These are phyloP conservation scores for Penicillium macrosclerotiorum DNA, from an alignment of 495 filamentous ascomycete species.

Conservation along the genomic window DNA sequence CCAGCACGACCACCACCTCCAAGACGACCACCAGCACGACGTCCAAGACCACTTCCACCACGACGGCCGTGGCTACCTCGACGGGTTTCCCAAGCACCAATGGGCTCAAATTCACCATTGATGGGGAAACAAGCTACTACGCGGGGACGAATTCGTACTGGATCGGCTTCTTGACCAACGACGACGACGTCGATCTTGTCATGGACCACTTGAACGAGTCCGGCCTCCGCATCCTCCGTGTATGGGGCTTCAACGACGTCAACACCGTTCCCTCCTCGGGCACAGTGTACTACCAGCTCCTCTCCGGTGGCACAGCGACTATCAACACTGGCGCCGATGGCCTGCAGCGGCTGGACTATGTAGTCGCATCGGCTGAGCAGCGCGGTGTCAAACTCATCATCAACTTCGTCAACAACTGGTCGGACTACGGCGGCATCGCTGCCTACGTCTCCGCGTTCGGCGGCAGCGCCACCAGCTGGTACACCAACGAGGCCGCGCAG, in stretches of 20 bases:
- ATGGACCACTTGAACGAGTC: slow-evolving; percentile 48
- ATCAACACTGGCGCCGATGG: slow-evolving; percentile 69
- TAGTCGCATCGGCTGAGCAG: slow-evolving; percentile 58
- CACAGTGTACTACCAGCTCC: slow-evolving; percentile 60
- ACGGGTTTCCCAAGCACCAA: slow-evolving; percentile 48
- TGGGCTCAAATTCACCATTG: slow-evolving; percentile 59
- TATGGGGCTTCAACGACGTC: slow-evolving; percentile 73
- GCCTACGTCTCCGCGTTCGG: slow-evolving; percentile 64
- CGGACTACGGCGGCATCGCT: slow-evolving; percentile 65
- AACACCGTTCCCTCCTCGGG: slow-evolving; percentile 44
- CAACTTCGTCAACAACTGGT: slow-evolving; percentile 57
- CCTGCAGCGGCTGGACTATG: slow-evolving; percentile 65
- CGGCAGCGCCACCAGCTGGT: slow-evolving; percentile 54
- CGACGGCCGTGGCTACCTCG: slow-evolving; percentile 7
- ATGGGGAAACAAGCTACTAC: slow-evolving; percentile 60
- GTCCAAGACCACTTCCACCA: slow-evolving; percentile 8
- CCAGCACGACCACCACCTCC: slow-evolving; percentile 7
- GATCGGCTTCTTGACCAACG: slow-evolving; percentile 65
- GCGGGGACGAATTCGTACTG: slow-evolving; percentile 75
- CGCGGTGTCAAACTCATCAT: slow-evolving; percentile 59
- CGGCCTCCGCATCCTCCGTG: slow-evolving; percentile 64
- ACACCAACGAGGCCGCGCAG: slow-evolving; percentile 55
- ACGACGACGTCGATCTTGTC: slow-evolving; percentile 60
- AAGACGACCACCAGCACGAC: slow-evolving; percentile 11
- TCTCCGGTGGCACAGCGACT: slow-evolving; percentile 48